These are phyloP conservation scores for Gracilaria domingensis DNA, from an alignment of 23 red algal genomes.

Conservation along the genomic window DNA sequence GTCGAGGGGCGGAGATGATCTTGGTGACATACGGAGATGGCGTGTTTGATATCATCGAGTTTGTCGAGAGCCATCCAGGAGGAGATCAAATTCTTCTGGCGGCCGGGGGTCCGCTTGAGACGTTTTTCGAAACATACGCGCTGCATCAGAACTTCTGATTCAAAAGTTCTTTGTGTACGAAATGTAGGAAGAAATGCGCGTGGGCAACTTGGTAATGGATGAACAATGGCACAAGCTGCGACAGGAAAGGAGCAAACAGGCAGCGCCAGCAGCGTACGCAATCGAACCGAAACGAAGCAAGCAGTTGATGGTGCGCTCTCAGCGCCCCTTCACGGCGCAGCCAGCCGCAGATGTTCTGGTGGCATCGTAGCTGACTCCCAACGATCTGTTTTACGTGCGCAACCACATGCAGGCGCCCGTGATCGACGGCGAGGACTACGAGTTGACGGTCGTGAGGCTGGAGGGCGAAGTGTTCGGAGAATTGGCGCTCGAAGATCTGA, in stretches of 20 bases:
- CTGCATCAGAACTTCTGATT: slow-evolving; percentile 77
- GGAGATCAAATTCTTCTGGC: slow-evolving; percentile 69
- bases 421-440: slow-evolving; percentile 45
- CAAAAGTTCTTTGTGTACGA: slow-evolving; percentile 76
- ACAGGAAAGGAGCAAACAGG: neutral
- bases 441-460: slow-evolving; percentile 25
- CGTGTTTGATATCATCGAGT: slow-evolving; percentile 83
- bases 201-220: slow-evolving; percentile 72
- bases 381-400: slow-evolving; percentile 88
- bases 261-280: slow-evolving; percentile 52
- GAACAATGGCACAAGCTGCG: slow-evolving; percentile 14
- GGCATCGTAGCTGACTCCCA: slow-evolving; percentile 62
- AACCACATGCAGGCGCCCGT: slow-evolving; percentile 91
- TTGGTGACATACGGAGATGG: slow-evolving; percentile 68
- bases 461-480: slow-evolving; percentile 26
- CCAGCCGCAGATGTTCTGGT: slow-evolving; percentile 62
- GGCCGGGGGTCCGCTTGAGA: slow-evolving; percentile 66
- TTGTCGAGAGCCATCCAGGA: slow-evolving; percentile 76
- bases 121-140: slow-evolving; percentile 66
- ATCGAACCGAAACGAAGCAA: slow-evolving; percentile 55
- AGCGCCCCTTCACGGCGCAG: slow-evolving; percentile 89
- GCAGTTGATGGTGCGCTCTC: slow-evolving; percentile 62
- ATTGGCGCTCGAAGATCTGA: slow-evolving; percentile 67
- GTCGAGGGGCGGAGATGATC: neutral
- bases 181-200: slow-evolving; percentile 78